Base-by-base conservation (phyloP, 257 asterid species). In the Knoxia roxburghii region DNA sequence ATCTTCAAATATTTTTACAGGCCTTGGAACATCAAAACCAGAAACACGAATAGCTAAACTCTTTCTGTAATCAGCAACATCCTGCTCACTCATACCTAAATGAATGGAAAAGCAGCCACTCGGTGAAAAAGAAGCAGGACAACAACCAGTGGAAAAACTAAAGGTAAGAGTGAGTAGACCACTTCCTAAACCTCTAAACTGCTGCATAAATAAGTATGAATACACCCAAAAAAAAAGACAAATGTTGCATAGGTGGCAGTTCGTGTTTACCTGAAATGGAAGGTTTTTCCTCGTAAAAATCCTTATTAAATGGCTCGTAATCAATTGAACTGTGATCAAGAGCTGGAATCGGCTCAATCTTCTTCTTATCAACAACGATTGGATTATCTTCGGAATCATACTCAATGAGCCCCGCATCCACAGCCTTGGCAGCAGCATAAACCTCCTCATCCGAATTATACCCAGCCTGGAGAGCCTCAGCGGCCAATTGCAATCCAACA, bases 381-480 rank as follows among this genome's bases (percentile, higher is more conserved):
- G 96, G 95, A 79, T 93, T 93, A 75, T 93, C 99, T 70, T 93
- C 99, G 2, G 94, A 85, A 77, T 93, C 99, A 67, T 93, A 93
- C 69, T 93, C 97, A 29, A 93, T 21, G 78, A 86, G 63, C 46
- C 99, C 99, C 0, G 99, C 91, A 69, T 93, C 99, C 76, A 93
- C 95, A 7, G 99, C 99, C 84, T 93, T 93, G 0, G 99, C 99
- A 8, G 96, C 97, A 17, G 99, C 99, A 75, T 93, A 93, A 75
- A 93, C 99, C 86, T 93, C 99, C 78, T 93, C 99, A 1, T 93
- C 99, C 5, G 99, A 93, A 83, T 93, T 88, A 72, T 90, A 93
- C 10, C 99, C 99, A 1, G 99, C 99, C 69, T 84, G 87, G 69
- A 93, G 79, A 67, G 89, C 99, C 17, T 93, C 99, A 14, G 99